Percentiles rank a stretch among this genome's conserved stretches.
Evolutionary conservation across 306 rosid species (phyloP).

Genomic region (Chamaecrista fasciculata): DNA sequence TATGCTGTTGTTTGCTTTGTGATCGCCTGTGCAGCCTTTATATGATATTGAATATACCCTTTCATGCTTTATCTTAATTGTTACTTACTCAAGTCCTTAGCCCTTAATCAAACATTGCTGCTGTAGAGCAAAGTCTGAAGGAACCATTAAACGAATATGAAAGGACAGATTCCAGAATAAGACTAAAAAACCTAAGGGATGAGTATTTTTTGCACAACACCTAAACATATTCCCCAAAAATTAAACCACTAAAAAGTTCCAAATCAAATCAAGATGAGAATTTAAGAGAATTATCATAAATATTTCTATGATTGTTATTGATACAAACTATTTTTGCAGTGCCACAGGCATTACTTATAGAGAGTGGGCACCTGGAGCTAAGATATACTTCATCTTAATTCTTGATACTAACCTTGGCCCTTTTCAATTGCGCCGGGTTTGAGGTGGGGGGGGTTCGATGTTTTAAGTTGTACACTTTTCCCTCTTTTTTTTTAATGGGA

Average conservation of each 20-base stretch:
- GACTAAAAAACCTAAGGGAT: not conserved
- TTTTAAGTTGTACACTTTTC: no score
- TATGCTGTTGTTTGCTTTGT: not conserved
- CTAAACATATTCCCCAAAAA: not conserved
- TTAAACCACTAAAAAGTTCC: not conserved
- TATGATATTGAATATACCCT: not conserved
- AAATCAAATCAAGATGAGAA: not conserved
- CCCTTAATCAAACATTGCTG: not conserved
- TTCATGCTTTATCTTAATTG: not conserved
- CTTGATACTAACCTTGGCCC: not conserved
- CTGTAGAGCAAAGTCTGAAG: not conserved
- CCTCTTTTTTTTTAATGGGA: no score
- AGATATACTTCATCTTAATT: slow-evolving; percentile 48
- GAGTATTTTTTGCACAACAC: not conserved
- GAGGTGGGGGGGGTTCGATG: no score
- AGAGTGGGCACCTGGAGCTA: slow-evolving; percentile 99
- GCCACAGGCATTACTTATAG: slow-evolving; percentile 84
- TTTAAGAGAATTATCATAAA: not conserved
- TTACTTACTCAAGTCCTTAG: not conserved
- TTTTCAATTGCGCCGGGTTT: no score
- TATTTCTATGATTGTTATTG: not conserved
- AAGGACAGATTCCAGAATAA: not conserved
- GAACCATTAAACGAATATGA: not conserved
- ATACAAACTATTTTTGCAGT: slow-evolving; percentile 51
- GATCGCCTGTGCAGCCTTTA: not conserved